These are phyloP conservation scores for Eucalyptus paniculata DNA, from an alignment of 345 rosid species.

Conservation along the genomic window DNA sequence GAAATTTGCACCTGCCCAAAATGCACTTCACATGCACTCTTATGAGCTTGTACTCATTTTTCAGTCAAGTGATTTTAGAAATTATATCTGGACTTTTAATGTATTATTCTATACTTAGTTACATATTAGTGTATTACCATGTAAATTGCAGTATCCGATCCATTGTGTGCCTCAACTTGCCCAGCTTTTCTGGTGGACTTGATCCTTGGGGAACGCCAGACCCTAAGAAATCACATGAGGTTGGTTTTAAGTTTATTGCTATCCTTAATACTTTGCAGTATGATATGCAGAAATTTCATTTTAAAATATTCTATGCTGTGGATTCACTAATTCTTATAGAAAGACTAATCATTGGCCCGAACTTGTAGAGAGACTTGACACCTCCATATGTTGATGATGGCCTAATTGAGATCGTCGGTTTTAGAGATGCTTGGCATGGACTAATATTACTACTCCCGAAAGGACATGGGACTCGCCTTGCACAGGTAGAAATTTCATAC, in stretches of 20 bases:
- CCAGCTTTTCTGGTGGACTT: slow-evolving; percentile 73
- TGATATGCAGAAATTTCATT: not conserved
- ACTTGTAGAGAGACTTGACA: slow-evolving; percentile 20
- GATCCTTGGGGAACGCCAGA: slow-evolving; percentile 61
- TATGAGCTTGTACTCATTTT: not conserved
- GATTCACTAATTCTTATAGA: not conserved
- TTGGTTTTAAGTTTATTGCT: slow-evolving; percentile 4
- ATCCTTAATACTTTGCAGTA: not conserved
- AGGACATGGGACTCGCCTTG: slow-evolving; percentile 40
- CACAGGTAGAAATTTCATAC: slow-evolving; percentile 19
- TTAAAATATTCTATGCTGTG: not conserved
- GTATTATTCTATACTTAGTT: not conserved
- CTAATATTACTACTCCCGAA: slow-evolving; percentile 21
- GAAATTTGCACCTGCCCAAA: not conserved
- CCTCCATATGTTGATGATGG: slow-evolving; percentile 34
- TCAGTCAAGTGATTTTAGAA: not conserved
- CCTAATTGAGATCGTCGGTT: slow-evolving; percentile 29
- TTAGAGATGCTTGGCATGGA: slow-evolving; percentile 39
- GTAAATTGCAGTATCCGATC: slow-evolving; percentile 43
- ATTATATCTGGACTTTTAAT: not conserved
- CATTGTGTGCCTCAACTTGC: slow-evolving; percentile 63
- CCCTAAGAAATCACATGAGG: slow-evolving; percentile 32
- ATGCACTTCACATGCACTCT: not conserved
- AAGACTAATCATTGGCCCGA: not conserved
- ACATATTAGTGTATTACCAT: not conserved